phyloP scores from a whole-genome alignment of 768 basidiomycete genomes.

The Collybiopsis luxurians region DNA sequence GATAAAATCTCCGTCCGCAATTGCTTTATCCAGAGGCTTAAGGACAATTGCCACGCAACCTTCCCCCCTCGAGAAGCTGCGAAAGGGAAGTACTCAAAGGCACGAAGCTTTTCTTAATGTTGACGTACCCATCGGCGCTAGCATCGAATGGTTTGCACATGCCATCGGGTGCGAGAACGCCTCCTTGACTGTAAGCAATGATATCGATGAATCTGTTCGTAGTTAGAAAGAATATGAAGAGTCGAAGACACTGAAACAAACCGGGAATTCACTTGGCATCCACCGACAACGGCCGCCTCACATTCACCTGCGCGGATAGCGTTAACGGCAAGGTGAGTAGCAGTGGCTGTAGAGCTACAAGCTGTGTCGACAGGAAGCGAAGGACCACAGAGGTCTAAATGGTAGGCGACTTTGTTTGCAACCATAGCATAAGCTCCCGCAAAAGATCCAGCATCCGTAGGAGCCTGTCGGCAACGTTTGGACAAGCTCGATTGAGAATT shows the following conservation, averaged over 20 bases:
- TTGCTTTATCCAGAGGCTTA: slow-evolving; percentile 24
- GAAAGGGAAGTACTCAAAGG: too few relatives aligned
- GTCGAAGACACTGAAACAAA: slow-evolving; percentile 12
- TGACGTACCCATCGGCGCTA: slow-evolving; percentile 37
- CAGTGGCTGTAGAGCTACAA: slow-evolving; percentile 46
- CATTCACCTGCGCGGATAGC: slow-evolving; percentile 42
- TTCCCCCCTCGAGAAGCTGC: slow-evolving; percentile 25
- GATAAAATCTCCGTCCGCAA: slow-evolving; percentile 25
- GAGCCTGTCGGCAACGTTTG: slow-evolving; percentile 23
- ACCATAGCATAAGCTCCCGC: slow-evolving; percentile 31
- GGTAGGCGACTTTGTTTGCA: slow-evolving; percentile 41
- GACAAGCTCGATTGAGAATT: neutral
- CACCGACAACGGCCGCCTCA: slow-evolving; percentile 45
- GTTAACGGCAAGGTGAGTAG: slow-evolving; percentile 46
- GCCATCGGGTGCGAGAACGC: slow-evolving; percentile 36
- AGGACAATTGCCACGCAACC: slow-evolving; percentile 25
- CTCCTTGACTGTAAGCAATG: slow-evolving; percentile 36
- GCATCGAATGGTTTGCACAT: slow-evolving; percentile 45
- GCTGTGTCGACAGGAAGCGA: slow-evolving; percentile 50
- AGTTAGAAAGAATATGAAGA: neutral
- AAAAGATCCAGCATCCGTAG: slow-evolving; percentile 30
- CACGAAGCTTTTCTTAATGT: neutral
- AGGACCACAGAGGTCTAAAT: slow-evolving; percentile 40
- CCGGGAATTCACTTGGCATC: slow-evolving; percentile 42
- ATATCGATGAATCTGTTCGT: neutral